These are phyloP conservation scores for Leucosporidium yakuticum DNA, from an alignment of 768 basidiomycete species.

Conservation along the genomic window DNA sequence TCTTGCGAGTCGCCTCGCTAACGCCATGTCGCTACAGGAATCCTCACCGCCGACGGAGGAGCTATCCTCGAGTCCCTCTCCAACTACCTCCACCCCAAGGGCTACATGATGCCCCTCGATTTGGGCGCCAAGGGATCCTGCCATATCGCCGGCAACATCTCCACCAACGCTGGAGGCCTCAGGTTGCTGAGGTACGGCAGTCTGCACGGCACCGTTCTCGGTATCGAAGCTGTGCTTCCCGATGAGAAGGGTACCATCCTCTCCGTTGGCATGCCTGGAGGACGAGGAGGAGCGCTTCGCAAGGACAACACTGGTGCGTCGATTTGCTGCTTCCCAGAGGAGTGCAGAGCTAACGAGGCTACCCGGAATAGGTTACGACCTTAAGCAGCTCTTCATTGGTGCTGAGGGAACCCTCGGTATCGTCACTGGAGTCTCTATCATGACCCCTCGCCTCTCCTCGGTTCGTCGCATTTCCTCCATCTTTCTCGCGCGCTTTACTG, in stretches of 20 bases:
- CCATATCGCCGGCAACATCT: constrained; percentile 94
- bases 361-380: constrained; percentile 68
- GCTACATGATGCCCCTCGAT: constrained; percentile 80
- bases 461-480: constrained; percentile 27
- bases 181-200: constrained; percentile 89
- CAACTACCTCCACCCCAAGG: constrained; percentile 73
- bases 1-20: not conserved
- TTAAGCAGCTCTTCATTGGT: constrained; percentile 97
- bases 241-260: constrained; percentile 75
- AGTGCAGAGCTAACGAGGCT: not conserved
- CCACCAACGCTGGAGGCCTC: constrained; percentile 97
- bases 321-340: not conserved
- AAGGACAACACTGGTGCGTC: constrained; percentile 88
- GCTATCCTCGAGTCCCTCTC: constrained; percentile 84
- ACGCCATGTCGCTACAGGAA: constrained; percentile 44
- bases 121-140: constrained; percentile 50
- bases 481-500: not conserved
- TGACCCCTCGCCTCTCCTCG: constrained; percentile 68
- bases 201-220: constrained; percentile 87
- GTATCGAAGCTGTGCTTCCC: constrained; percentile 89
- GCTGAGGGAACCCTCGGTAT: constrained; percentile 94
- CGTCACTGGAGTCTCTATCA: constrained; percentile 88
- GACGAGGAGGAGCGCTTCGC: constrained; percentile 50
- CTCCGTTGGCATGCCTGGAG: constrained; percentile 68
- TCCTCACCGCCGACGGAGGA: constrained; percentile 87